Conservation (phyloP, 1,139 yeast species). For the Yamadazyma spencermartinsiae region DNA sequence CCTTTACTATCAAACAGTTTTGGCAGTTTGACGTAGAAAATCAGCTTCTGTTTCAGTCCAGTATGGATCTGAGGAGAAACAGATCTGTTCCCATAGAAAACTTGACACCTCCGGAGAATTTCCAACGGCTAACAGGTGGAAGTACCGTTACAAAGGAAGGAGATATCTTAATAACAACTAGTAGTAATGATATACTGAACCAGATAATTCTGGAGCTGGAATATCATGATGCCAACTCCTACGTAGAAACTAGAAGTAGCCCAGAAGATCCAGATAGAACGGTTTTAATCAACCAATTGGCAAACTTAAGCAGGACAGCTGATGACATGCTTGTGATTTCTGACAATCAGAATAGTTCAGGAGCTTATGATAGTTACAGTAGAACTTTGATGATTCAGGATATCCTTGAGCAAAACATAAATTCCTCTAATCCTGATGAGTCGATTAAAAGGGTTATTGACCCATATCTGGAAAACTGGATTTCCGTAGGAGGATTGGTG, state of each 20-base stretch:
- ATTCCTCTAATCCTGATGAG: background rate
- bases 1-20: background rate
- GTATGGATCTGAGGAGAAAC: background rate
- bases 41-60: background rate
- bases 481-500: slow-evolving; percentile 35
- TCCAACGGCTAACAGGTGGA: background rate
- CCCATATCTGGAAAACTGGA: slow-evolving; percentile 28
- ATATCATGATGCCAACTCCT: slow-evolving; percentile 5
- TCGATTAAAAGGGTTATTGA: slow-evolving; percentile 30
- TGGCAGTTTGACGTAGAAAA: background rate
- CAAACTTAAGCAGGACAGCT: background rate
- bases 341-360: background rate
- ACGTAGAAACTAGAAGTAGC: background rate
- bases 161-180: background rate
- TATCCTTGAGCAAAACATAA: slow-evolving; percentile 11
- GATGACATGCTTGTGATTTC: background rate
- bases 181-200: background rate
- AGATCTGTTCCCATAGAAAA: background rate
- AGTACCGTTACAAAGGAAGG: background rate
- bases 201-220: slow-evolving; percentile 1
- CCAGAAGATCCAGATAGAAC: background rate
- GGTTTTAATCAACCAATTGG: background rate
- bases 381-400: slow-evolving; percentile 31
- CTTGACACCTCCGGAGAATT: background rate
- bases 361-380: slow-evolving; percentile 27